These are phyloP conservation scores for Podila verticillata DNA, from an alignment of 192 early-diverging fungal species.

Conservation along the genomic window DNA sequence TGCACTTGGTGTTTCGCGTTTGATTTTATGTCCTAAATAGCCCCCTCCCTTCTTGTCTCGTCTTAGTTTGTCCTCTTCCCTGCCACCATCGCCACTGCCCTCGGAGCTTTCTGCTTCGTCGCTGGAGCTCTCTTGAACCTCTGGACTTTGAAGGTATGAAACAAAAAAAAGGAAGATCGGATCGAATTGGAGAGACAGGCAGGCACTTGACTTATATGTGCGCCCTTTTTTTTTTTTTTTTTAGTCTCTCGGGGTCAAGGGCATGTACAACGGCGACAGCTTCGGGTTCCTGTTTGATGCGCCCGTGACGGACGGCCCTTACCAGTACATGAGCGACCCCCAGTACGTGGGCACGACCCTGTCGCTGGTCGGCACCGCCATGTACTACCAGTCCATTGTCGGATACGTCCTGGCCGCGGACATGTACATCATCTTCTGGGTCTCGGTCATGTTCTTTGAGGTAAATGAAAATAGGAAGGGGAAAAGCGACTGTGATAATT, in stretches of 20 bases:
- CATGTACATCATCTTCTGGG: constrained; percentile 60
- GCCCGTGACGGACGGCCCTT: constrained; percentile 62
- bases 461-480: neutral
- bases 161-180: neutral
- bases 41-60: neutral
- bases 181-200: too few species aligned
- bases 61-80: constrained; percentile 48
- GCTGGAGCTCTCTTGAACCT: constrained; percentile 59
- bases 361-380: constrained; percentile 59
- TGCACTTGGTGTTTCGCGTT: neutral
- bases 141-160: constrained; percentile 68
- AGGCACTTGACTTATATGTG: too few species aligned
- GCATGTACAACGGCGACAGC: constrained; percentile 71
- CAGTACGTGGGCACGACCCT: constrained; percentile 68
- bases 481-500: neutral
- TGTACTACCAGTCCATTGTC: constrained; percentile 58
- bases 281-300: constrained; percentile 67
- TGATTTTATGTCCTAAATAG: neutral
- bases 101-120: constrained; percentile 53
- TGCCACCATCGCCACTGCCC: constrained; percentile 19
- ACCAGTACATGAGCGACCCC: constrained; percentile 62
- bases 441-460: constrained; percentile 65
- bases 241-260: constrained; percentile 63
- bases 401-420: constrained; percentile 60
- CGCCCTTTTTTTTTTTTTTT: neutral